Evolutionary conservation across 306 rosid genomes (phyloP).

Genomic region (Trifolium pratense): DNA sequence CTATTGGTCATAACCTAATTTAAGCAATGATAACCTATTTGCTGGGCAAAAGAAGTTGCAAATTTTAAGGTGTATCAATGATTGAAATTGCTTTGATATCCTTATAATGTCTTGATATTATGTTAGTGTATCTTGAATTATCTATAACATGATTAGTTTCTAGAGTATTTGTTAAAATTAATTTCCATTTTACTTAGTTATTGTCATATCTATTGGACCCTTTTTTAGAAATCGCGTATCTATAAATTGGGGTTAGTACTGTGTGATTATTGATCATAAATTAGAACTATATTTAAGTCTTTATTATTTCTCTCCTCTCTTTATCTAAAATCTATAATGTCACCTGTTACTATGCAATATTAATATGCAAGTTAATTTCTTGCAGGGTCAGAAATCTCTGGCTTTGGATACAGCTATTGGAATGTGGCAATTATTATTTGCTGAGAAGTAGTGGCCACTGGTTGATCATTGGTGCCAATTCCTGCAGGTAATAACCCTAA

Average conservation of each 20-base stretch:
- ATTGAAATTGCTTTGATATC: too few relatives aligned
- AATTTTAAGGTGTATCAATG: too few relatives aligned
- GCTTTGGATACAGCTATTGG: conserved; percentile 99
- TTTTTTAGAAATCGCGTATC: background rate
- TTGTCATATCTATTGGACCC: too few relatives aligned
- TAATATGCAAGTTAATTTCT: conserved; percentile 23
- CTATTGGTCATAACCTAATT: conserved; percentile 17
- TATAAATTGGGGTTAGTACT: background rate
- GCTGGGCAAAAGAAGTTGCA: too few relatives aligned
- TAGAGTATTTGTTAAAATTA: too few relatives aligned
- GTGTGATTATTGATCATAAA: background rate
- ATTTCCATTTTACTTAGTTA: background rate
- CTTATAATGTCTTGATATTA: too few relatives aligned
- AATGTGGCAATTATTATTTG: conserved; percentile 99
- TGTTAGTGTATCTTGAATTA: too few relatives aligned
- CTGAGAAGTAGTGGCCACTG: conserved; percentile 95
- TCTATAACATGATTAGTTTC: too few relatives aligned
- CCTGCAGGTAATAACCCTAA: conserved; percentile 70
- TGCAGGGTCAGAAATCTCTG: conserved; percentile 97
- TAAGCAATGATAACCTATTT: too few relatives aligned
- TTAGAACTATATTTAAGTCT: background rate
- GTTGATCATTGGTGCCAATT: conserved; percentile 99
- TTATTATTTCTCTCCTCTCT: background rate
- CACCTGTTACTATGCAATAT: background rate
- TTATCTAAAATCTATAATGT: background rate